Base-by-base conservation (phyloP, 75 land plant genomes). In the Cupressus sempervirens region DNA sequence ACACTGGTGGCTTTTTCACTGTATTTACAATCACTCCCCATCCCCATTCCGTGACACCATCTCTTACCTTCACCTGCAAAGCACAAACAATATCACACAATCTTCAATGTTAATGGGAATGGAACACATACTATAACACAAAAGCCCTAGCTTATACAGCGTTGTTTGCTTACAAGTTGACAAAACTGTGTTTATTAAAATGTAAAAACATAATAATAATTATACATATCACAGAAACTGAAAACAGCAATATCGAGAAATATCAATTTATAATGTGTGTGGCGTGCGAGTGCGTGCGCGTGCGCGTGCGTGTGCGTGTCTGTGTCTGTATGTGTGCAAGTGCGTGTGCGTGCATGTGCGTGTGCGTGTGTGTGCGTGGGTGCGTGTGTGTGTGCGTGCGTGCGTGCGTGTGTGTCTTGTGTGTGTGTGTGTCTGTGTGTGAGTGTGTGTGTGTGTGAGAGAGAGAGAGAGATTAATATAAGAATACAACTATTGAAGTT, bases 21-120 rank as follows among this genome's bases (percentile, higher is more conserved):
- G 96, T 98, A 89, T 97, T 93, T 30, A 97, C 96, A n/a, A 95
- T 96, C 32, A 97, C 99, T 26, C 99, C 98, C 99, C 99, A 97
- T 11, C 99, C 99, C 98, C 98, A 97, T 53, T 96, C 99, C 52
- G 97, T 94, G 40, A 90, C 92, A 86, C 99, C 99, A 87, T 97
- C 98, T 68, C 94, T 87, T 23, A 97, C 92, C 86, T 92, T 97
- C 75, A 97, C 91, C 99, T 97, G 90, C 72, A 88, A 83, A 48
- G 40, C 26, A 76, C 23, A 3, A 43, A 79, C 45, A 79, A 7
- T 45, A 26, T 79, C 46, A n/a, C 46, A 79, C 48, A 43, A 79
- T 45, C 26, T 7, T 50, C 35, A 72, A 10, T 9, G 14, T 79
- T 45, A 4, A 10, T 9, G 74, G 26, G 2, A 14, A 70, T 30